Evolutionary conservation across 2,329 filamentous ascomycete species (phyloP).

Genomic region (Colletotrichum tropicicola): DNA sequence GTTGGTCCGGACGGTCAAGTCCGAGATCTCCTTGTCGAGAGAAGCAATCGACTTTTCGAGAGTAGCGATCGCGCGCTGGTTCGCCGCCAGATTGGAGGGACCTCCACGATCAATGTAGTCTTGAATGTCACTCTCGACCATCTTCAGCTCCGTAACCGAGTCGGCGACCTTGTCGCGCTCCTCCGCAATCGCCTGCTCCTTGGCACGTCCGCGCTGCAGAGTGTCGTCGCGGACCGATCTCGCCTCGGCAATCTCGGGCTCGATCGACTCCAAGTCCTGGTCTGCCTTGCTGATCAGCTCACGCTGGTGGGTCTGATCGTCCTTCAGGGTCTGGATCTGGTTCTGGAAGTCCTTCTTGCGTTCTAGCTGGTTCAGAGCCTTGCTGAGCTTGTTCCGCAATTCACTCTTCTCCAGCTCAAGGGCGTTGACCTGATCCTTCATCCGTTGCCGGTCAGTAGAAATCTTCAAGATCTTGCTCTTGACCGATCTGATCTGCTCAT

Average conservation of each 20-base stretch:
- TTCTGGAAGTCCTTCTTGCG: constrained; percentile 77
- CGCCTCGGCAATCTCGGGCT: constrained; percentile 79
- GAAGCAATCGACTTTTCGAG: constrained; percentile 73
- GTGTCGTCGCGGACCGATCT: constrained; percentile 81
- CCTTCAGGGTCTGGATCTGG: constrained; percentile 79
- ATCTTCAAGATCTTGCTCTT: constrained; percentile 74
- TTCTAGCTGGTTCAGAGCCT: constrained; percentile 78
- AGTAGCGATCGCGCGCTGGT: constrained; percentile 73
- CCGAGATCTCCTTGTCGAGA: constrained; percentile 73
- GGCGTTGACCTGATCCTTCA: constrained; percentile 71
- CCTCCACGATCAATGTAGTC: constrained; percentile 83
- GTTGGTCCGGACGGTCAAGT: constrained; percentile 77
- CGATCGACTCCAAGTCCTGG: constrained; percentile 75
- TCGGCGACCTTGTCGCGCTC: constrained; percentile 77
- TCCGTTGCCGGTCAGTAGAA: constrained; percentile 75
- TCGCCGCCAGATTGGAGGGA: constrained; percentile 73
- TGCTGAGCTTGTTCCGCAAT: constrained; percentile 75
- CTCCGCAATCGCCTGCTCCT: constrained; percentile 76
- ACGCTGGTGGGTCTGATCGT: constrained; percentile 73
- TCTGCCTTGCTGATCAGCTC: constrained; percentile 76
- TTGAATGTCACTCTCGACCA: constrained; percentile 80
- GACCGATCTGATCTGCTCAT: constrained; percentile 71
- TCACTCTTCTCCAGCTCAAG: constrained; percentile 84
- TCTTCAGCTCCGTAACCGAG: constrained; percentile 79
- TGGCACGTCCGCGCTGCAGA: constrained; percentile 73